Percentiles rank a stretch among this genome's conserved stretches.
Evolutionary conservation across 495 filamentous ascomycete genomes (phyloP).

Genomic region (Cercophora newfieldiana): DNA sequence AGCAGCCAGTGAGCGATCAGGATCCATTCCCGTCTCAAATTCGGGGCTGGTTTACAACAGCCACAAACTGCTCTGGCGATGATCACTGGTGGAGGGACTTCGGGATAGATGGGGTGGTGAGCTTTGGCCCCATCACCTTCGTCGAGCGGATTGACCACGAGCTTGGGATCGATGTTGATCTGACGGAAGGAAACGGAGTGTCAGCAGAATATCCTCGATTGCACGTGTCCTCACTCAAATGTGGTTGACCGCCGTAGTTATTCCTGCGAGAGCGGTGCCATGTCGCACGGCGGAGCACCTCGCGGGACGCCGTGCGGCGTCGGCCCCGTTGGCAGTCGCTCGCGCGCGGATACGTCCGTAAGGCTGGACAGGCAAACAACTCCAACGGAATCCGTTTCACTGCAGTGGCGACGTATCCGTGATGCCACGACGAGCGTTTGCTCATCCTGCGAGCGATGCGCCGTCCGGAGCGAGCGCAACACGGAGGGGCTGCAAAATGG

Average conservation of each 20-base stretch:
- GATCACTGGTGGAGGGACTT: background rate
- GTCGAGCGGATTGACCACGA: background rate
- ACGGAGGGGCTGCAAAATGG: background rate
- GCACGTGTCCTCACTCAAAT: slow-evolving; percentile 7
- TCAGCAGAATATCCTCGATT: background rate
- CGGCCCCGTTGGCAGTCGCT: background rate
- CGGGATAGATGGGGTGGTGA: background rate
- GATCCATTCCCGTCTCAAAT: background rate
- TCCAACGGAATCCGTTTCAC: background rate
- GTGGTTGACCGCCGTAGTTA: background rate
- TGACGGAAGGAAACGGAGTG: background rate
- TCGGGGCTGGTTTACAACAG: background rate
- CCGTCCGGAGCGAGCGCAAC: background rate
- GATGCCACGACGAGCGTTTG: background rate
- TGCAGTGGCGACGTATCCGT: background rate
- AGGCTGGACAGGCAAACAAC: slow-evolving; percentile 1
- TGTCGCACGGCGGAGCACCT: background rate
- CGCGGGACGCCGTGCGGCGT: background rate
- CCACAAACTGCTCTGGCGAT: background rate
- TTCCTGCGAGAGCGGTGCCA: background rate
- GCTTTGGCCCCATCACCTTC: background rate
- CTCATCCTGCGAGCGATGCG: background rate
- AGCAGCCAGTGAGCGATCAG: background rate
- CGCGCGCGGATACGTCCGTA: slow-evolving; percentile 9
- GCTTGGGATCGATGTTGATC: background rate